Conservation (phyloP, 495 filamentous ascomycete species). For the Elaphomyces granulatus region DNA sequence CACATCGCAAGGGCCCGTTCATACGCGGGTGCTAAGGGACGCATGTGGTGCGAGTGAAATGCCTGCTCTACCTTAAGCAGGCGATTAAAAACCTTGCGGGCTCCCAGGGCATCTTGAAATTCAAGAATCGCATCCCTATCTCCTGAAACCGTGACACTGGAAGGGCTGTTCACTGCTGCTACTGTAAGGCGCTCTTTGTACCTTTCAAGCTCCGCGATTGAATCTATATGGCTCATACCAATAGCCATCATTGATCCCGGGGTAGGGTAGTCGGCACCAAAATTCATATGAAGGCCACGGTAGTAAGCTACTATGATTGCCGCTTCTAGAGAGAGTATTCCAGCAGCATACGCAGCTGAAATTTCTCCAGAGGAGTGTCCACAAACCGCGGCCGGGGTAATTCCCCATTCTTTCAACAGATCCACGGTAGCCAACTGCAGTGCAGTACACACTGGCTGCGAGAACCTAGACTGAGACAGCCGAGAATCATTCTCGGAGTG, state of each 20-base stretch:
- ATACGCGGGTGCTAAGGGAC: constrained; percentile 5
- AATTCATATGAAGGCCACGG: no score
- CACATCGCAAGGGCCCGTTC: constrained; percentile 8
- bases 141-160: constrained; percentile 37
- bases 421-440: constrained; percentile 23
- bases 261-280: no score
- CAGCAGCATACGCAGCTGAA: constrained; percentile 18
- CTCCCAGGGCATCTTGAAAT: constrained; percentile 4
- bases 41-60: constrained; percentile 30
- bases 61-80: constrained; percentile 27
- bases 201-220: no score
- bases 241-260: constrained; percentile 42
- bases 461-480: constrained; percentile 9
- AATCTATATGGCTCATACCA: constrained; percentile 29
- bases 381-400: constrained; percentile 32
- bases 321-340: constrained; percentile 5
- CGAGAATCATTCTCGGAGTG: constrained; percentile 4
- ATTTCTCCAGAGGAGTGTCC: constrained; percentile 56
- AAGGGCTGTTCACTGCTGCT: constrained; percentile 36
- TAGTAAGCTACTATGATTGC: no score
- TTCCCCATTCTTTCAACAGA: constrained; percentile 29
- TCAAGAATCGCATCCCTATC: constrained; percentile 30
- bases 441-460: constrained; percentile 12
- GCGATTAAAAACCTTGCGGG: constrained; percentile 21
- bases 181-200: constrained; percentile 16